Evolutionary conservation across 306 rosid species (phyloP).

Genomic region (Rosa rugosa): DNA sequence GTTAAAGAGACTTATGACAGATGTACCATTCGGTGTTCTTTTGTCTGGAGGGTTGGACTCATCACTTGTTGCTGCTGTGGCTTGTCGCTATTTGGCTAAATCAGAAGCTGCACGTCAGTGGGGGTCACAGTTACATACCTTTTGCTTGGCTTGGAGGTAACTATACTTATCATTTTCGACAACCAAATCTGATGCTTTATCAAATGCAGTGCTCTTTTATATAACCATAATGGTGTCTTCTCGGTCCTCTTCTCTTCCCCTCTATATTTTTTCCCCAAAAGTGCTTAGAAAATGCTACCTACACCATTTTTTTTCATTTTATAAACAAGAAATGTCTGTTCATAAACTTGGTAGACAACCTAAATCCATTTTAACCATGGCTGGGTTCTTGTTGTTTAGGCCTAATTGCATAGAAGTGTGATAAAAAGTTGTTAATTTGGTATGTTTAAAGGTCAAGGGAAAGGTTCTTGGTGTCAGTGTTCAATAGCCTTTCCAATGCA

Average conservation of each 20-base stretch:
- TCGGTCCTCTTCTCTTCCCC: too few species aligned
- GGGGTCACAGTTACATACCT: conserved; percentile 93
- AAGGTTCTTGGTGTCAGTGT: not conserved
- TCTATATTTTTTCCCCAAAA: not conserved
- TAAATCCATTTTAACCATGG: not conserved
- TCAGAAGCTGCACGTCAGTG: conserved; percentile 75
- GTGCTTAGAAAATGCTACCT: not conserved
- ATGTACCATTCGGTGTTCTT: conserved; percentile 97
- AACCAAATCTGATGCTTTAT: not conserved
- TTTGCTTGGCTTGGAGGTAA: conserved; percentile 89
- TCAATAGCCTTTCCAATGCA: not conserved
- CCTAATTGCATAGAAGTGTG: not conserved
- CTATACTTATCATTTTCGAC: not conserved
- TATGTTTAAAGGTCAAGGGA: not conserved
- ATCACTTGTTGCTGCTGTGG: conserved; percentile 94
- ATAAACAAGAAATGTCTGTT: not conserved
- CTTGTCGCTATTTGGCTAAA: conserved; percentile 65
- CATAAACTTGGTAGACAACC: not conserved
- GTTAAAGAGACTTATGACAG: conserved; percentile 91
- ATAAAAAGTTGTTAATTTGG: not conserved
- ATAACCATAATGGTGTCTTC: not conserved
- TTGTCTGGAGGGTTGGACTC: conserved; percentile 95
- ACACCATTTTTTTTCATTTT: not conserved
- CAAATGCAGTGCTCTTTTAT: not conserved
- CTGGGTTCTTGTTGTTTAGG: not conserved